Evolutionary conservation across 192 early-diverging fungal genomes (phyloP).

Genomic region (Podila verticillata): DNA sequence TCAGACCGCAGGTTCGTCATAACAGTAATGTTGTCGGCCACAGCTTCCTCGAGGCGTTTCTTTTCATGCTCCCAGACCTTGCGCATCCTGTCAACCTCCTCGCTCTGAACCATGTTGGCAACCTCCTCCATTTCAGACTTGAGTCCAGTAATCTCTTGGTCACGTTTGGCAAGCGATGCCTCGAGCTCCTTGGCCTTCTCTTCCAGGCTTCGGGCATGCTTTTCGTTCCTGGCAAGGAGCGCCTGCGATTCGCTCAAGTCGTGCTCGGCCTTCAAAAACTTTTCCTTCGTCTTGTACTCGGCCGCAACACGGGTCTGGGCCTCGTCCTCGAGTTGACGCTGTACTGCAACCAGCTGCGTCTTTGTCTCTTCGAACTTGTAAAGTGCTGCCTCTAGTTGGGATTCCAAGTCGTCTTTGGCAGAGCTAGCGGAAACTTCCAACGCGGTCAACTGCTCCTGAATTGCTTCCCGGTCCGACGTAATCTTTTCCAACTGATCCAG

Average conservation of each 20-base stretch:
- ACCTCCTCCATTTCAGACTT: constrained; percentile 60
- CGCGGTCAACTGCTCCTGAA: constrained; percentile 14
- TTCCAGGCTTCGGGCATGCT: constrained; percentile 10
- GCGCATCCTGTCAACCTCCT: constrained; percentile 62
- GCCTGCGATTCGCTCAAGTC: constrained; percentile 42
- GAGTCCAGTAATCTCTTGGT: constrained; percentile 53
- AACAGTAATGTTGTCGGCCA: constrained; percentile 48
- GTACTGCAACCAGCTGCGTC: constrained; percentile 28
- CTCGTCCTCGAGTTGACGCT: constrained; percentile 18
- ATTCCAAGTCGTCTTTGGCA: constrained; percentile 13
- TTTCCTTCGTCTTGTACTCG: constrained; percentile 17
- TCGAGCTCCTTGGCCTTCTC: constrained; percentile 28
- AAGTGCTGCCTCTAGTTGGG: constrained; percentile 16
- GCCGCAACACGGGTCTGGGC: constrained; percentile 13
- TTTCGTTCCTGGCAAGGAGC: constrained; percentile 34
- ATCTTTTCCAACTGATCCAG: constrained; percentile 4
- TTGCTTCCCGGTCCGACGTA: background rate
- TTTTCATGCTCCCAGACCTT: constrained; percentile 61
- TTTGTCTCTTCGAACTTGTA: constrained; percentile 49
- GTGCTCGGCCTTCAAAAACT: constrained; percentile 26
- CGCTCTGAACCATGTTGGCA: constrained; percentile 55
- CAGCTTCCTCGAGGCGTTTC: constrained; percentile 53
- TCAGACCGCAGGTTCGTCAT: constrained; percentile 47
- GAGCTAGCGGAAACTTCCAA: constrained; percentile 1
- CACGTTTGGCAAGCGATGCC: constrained; percentile 30